A percentile compares a stretch with the other conserved stretches of the same genome.
Evolutionary conservation across 108 stramenopile genomes (phyloP).

Genomic region (Nitzschia sp.): DNA sequence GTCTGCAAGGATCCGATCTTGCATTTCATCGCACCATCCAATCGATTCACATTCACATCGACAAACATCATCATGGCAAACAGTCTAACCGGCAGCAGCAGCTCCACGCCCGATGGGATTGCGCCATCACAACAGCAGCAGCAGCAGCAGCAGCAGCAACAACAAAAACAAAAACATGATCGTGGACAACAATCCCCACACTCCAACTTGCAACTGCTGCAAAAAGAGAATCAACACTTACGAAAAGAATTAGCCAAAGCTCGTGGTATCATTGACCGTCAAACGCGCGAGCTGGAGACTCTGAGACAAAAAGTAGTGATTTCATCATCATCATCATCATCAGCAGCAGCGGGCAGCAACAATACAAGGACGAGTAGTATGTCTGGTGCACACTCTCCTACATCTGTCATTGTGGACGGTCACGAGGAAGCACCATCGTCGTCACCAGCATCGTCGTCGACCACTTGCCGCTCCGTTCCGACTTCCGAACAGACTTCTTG

Average conservation of each 20-base stretch:
- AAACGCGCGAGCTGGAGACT: background rate
- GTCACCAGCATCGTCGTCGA: too few species aligned
- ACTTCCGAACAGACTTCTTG: background rate
- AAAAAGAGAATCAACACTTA: background rate
- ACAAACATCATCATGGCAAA: background rate
- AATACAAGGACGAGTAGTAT: background rate
- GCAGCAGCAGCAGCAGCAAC: background rate
- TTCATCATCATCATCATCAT: too few species aligned
- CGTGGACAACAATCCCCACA: too few species aligned
- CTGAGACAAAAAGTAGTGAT: background rate
- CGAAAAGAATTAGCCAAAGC: background rate
- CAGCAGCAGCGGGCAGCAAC: background rate
- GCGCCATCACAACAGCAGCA: background rate
- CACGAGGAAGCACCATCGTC: too few species aligned
- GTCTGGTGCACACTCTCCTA: background rate
- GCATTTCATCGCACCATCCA: too few species aligned
- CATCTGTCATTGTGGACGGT: background rate
- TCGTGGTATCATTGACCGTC: background rate
- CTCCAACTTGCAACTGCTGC: background rate
- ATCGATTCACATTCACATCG: too few species aligned
- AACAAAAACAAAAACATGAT: too few species aligned
- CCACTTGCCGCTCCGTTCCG: background rate
- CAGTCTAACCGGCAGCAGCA: background rate
- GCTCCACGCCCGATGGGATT: background rate
- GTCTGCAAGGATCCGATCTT: too few species aligned